Percentiles rank a stretch among this genome's conserved stretches.
These are phyloP conservation scores for Creolimax fragrantissima DNA, from an alignment of 78 protist species.

Conservation along the genomic window DNA sequence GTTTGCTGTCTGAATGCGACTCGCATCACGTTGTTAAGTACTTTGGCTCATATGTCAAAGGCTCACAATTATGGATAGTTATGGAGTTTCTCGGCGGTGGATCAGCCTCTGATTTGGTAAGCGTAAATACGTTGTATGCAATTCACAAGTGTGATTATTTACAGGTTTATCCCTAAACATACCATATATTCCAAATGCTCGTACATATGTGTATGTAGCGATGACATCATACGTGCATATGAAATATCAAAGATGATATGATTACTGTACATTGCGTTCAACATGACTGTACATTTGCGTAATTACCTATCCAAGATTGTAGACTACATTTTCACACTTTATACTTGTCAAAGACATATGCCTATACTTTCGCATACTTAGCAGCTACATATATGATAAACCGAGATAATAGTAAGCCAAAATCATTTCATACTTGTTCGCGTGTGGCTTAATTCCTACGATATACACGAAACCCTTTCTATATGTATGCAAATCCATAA, in stretches of 20 bases:
- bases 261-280: no score
- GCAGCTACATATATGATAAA: no score
- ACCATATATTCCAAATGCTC: not conserved
- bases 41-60: slow-evolving; percentile 14
- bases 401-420: no score
- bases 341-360: no score
- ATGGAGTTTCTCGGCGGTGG: slow-evolving; percentile 33
- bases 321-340: no score
- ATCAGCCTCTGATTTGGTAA: slow-evolving; percentile 1
- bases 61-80: slow-evolving; percentile 12
- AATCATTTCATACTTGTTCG: no score
- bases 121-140: not conserved
- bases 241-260: no score
- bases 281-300: no score
- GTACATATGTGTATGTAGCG: not conserved
- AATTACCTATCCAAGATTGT: no score
- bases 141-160: not conserved
- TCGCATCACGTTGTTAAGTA: not conserved
- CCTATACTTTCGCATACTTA: no score
- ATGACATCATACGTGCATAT: no score
- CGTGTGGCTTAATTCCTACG: no score
- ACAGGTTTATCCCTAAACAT: not conserved
- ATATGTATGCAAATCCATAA: not conserved
- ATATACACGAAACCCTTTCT: not conserved
- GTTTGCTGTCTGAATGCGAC: slow-evolving; percentile 30